Evolutionary conservation across 2,329 filamentous ascomycete species (phyloP), one percentile per base, ranked within the genome.

Genomic region (Fusarium xyrophilum): DNA sequence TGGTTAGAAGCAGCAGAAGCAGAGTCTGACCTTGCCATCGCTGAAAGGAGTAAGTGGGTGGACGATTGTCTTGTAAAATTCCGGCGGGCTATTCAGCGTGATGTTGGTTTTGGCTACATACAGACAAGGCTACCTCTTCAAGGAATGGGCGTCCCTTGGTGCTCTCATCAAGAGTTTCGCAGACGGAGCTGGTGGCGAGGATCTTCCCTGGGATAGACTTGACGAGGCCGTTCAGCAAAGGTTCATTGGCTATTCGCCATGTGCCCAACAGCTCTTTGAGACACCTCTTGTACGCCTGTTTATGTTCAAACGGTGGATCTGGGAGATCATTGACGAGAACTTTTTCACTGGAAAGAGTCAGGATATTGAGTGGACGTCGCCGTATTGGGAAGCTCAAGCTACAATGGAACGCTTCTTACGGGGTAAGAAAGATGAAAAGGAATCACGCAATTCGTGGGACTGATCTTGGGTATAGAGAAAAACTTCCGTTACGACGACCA

Each of bases 401-500:
- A 1, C 32, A 1, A 38, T 59, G 5, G 56, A 59, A 1, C 39
- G 48, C n/a, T 3, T 39, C 12, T 17, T 59, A 3, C 11, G 21
- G 2, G 56, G 56, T 55, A 25, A 32, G 56, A 23, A 30, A 23
- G 25, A 23, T 6, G 2, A 5, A 19, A 19, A 15, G 0, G 19
- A 30, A 3, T 21, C 10, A 12, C 8, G 1, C 23, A 1, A 0
- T n/a, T 10, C 17, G 12, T 25, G n/a, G 21, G 25, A 25, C 36
- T 57, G 46, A 57, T 28, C 6, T 32, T 3, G 28, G 7, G 6
- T 3, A 2, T 6, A 58, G 56, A 43, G 21, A 14, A 28, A 1
- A 25, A 30, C 4, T 32, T 58, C 15, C 0, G 1, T 1, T n/a
- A 35, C 19, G 7, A 28, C 25, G 5, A 11, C 0, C 7, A 8